Evolutionary conservation across 2,329 filamentous ascomycete genomes (phyloP), one percentile per base, ranked within the genome.

Genomic region (Pestalotiopsis sp.): DNA sequence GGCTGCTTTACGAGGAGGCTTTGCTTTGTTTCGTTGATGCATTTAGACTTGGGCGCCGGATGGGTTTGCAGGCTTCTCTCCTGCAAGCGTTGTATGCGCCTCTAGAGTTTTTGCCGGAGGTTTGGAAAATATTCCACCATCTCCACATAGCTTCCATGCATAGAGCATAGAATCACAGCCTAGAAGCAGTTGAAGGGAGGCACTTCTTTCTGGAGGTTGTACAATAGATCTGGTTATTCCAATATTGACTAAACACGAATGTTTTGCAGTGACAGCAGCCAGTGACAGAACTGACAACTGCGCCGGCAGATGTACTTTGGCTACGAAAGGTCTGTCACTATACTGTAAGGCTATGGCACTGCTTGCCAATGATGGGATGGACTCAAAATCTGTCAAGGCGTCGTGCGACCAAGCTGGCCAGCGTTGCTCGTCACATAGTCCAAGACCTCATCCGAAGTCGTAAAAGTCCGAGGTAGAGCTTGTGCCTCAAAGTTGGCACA

Each of bases 81-180:
- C 20, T 56, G 69, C 70, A 71, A 67, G 70, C 75, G 72, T 74
- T 69, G 72, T 69, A 68, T 69, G 68, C 66, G 67, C 38, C 63
- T 58, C 64, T 41, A 57, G 62, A 70, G 67, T 68, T 62, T 59
- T 62, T 61, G 63, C 52, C 59, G 64, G 67, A 69, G 67, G 64
- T 69, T 68, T 70, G 70, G 70, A 68, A 70, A 66, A 68, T 67
- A 63, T 61, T 68, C 70, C 69, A 61, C 56, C 68, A 70, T 72
- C 68, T 66, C 68, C 71, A 69, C 70, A 70, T 73, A 65, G 70
- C 66, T 60, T 67, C 60, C 52, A 68, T 75, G 63, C 56, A 75
- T 77, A 73, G 73, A 76, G 69, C 65, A 75, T 75, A 76, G 72
- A 77, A 69, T 63, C 70, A 69, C 71, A 70, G 74, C 75, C 73